Base-by-base conservation (phyloP, 1,139 yeast genomes). In the Suhomyces wounanorum region DNA sequence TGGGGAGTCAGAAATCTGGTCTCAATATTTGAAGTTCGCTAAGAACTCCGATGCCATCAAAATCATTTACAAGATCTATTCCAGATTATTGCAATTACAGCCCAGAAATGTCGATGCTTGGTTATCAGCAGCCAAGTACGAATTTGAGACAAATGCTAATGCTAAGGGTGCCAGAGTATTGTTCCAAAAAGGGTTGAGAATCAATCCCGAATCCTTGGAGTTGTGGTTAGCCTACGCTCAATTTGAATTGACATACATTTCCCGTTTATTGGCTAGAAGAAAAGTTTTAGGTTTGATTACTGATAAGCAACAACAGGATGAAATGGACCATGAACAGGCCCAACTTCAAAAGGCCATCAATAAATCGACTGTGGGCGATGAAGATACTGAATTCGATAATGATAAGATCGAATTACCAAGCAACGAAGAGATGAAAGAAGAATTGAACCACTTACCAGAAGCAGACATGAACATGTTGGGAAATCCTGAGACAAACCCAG, bases 81-180 rank as follows among this genome's bases (percentile, higher is more conserved):
- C 95, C 2, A 81, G 84, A 53, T 75, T 94, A 59, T 76, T 95
- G 59, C 91, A 87, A 68, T 73, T 90, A 56, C 98, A 94, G 64
- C 98, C 99, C n/a, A 81, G 89, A 49, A 89, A 91, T 63, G 82
- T 91, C 1, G 87, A 86, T 60, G 89, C 95, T 13, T 95, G 99
- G 99, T 82, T 94, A 48, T 82, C 91, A 62, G 97, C 97, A 23
- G 97, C 98, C 44, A 89, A 89, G 65, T 91, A 90, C 68, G 98
- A 95, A 70, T 85, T 89, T 61, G 97, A 94, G 61, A 81, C 80
- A 40, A 91, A 94, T 68, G 89, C 94, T 46, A 89, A 91, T 61
- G 91, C 96, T 49, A 84, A 87, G 63, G 95, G 96, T 42, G 95
- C 98, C 16, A 81, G 99, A 69, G 81, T 83, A 11, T 78, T 94